Percentiles rank a stretch among this genome's conserved stretches.
phyloP scores from a whole-genome alignment of 345 rosid genomes.

The Hibiscus syriacus region DNA sequence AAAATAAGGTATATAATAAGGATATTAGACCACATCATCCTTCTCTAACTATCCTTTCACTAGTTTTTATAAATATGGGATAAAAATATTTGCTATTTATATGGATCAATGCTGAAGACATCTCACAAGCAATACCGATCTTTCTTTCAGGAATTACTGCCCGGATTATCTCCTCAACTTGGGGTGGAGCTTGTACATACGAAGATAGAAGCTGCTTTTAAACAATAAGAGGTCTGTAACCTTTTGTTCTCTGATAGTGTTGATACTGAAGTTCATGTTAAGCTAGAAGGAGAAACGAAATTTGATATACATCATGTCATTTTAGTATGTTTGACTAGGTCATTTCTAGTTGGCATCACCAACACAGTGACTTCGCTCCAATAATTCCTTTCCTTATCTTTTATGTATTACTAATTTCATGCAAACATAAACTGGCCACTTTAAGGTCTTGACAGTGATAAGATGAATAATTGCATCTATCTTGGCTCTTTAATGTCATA shows the following conservation, averaged over 20 bases:
- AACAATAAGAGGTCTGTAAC: constrained; percentile 22
- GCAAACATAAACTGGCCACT: constrained; percentile 7
- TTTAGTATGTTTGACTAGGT: constrained; percentile 7
- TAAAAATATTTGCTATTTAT: neutral
- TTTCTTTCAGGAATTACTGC: constrained; percentile 50
- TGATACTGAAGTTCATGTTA: neutral
- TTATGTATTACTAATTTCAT: neutral
- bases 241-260: neutral
- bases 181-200: constrained; percentile 65
- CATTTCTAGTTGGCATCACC: neutral
- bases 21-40: neutral
- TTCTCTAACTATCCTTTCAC: neutral
- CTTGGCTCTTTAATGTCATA: constrained; percentile 8
- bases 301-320: neutral
- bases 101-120: neutral
- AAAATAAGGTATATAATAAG: neutral
- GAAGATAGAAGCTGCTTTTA: constrained; percentile 65
- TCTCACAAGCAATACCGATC: neutral
- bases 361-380: neutral
- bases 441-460: constrained; percentile 11
- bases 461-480: neutral
- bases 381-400: constrained; percentile 8
- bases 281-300: neutral
- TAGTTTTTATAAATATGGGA: neutral
- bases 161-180: constrained; percentile 62